These are phyloP conservation scores for Alternaria alternata DNA, from an alignment of 2,329 filamentous ascomycete species.

Conservation along the genomic window DNA sequence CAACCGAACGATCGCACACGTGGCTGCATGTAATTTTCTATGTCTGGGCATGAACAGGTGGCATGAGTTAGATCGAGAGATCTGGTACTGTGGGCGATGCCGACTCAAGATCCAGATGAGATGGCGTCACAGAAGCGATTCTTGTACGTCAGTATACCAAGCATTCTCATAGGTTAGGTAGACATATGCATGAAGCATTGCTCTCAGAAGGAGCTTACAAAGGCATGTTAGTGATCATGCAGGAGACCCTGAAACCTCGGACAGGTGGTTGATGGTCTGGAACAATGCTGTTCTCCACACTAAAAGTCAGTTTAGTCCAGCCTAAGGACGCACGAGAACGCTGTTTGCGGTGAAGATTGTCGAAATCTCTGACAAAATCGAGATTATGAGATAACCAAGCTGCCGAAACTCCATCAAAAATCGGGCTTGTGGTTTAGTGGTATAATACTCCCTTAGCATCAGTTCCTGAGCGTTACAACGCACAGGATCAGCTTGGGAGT, in stretches of 20 bases:
- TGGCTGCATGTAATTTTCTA: conserved; percentile 15
- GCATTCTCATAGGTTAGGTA: not conserved
- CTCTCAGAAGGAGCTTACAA: not conserved
- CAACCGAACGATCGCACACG: conserved; percentile 26
- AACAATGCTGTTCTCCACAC: conserved; percentile 1
- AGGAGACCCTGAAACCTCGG: not conserved
- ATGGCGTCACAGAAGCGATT: not conserved
- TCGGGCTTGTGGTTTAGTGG: conserved; percentile 30
- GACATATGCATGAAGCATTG: not conserved
- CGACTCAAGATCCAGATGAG: too few relatives aligned
- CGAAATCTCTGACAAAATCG: too few relatives aligned
- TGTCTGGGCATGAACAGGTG: not conserved
- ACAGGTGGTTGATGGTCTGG: not conserved
- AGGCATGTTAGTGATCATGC: not conserved
- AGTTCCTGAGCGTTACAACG: not conserved
- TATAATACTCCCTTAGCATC: conserved; percentile 27
- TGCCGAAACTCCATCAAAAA: not conserved
- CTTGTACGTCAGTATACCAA: not conserved
- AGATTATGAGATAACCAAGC: too few relatives aligned
- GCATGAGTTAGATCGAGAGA: not conserved
- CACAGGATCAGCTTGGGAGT: conserved; percentile 10
- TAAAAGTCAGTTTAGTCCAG: not conserved
- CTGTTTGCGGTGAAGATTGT: too few relatives aligned
- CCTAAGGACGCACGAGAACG: too few relatives aligned
- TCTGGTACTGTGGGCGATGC: not conserved